Conservation (phyloP, 495 filamentous ascomycete genomes). For the Darksidea phi region DNA sequence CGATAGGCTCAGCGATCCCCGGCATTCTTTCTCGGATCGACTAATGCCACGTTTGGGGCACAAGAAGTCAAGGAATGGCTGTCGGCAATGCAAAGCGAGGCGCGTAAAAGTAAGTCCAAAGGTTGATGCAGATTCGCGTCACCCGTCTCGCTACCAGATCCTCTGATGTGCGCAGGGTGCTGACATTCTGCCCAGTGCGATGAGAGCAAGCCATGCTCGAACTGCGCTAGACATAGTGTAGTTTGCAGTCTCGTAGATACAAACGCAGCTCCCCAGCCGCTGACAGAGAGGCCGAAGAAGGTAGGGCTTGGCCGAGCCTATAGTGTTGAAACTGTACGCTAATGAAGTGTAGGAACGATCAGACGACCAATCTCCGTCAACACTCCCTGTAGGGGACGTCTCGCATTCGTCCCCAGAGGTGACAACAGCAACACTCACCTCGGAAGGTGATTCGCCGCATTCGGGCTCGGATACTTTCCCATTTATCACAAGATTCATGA, state of each 20-base stretch:
- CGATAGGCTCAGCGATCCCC: not conserved
- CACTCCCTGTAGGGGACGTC: not conserved
- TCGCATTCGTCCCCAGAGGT: not conserved
- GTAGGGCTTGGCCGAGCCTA: not conserved
- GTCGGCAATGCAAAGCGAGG: conserved; percentile 2
- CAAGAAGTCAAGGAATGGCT: not conserved
- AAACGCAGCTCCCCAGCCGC: not conserved
- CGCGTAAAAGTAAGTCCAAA: not conserved
- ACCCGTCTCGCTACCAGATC: not conserved
- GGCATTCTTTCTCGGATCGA: not conserved
- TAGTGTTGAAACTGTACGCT: not conserved
- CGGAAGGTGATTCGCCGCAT: not conserved
- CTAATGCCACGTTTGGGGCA: not conserved
- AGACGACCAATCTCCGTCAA: not conserved
- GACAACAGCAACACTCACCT: not conserved
- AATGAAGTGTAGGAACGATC: not conserved
- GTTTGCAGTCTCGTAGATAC: not conserved
- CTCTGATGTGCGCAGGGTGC: not conserved
- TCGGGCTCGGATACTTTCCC: not conserved
- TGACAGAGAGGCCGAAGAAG: not conserved
- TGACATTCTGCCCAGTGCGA: not conserved
- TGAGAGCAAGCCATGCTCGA: not conserved
- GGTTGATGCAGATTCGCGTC: not conserved
- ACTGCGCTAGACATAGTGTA: not conserved
- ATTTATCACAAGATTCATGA: not conserved